Evolutionary conservation across 306 rosid species (phyloP), one percentile per base, ranked within the genome.

Genomic region (Pyrus pyrifolia): DNA sequence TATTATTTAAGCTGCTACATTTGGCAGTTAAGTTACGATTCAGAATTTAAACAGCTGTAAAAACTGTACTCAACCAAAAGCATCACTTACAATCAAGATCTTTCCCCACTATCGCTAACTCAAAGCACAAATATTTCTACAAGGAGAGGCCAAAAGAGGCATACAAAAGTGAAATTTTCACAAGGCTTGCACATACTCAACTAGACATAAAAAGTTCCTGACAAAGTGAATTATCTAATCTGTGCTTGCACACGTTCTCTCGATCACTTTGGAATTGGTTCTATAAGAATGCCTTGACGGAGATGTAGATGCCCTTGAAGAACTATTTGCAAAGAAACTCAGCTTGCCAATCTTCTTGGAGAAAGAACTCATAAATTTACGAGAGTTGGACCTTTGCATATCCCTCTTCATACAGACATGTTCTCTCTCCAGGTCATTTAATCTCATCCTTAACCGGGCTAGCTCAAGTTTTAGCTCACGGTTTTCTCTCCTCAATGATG

Each of bases 331-430:
- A 83, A 92, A 93, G 83, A 92, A 80, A 70, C 89, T 83, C 77
- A 96, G 79, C 82, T 82, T 93, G 64, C 94, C 86, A 31, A 96
- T 85, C 81, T 89, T 91, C 86, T 85, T 91, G 17, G 99, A 96
- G 86, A 96, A 91, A 64, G 99, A 91, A 77, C 83, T 87, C 89
- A 96, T 89, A 45, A 96, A 87, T 68, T 96, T 96, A n/a, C 93
- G 89, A 0, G 99, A 92, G 57, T 87, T 84, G 0, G 99, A 96
- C 79, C 88, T 96, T 2, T 88, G 89, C 97, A 93, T 89, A n/a
- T 91, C 98, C 86, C 98, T 93, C 86, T 93, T 96, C 96, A 96
- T 96, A 82, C 98, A 96, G 64, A 93, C 98, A 77, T 96, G 99
- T 57, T 96, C 99, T 80, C 90, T 93, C 83, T 96, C 99, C 1